Evolutionary conservation across 192 early-diverging fungal genomes (phyloP).

Genomic region (Phlyctochytrium arcticum): DNA sequence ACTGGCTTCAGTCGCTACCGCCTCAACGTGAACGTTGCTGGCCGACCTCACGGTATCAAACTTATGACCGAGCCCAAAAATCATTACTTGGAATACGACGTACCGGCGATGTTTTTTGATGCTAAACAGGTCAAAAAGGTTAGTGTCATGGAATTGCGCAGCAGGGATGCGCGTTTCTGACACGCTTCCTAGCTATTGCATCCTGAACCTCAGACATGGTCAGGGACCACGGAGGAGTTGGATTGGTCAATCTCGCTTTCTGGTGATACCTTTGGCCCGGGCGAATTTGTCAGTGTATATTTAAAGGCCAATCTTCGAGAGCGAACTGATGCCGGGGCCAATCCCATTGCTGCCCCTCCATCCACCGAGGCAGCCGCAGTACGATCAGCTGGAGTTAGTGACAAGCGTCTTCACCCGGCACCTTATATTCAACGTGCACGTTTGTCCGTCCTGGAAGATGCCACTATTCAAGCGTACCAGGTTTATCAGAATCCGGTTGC

Average conservation of each 20-base stretch:
- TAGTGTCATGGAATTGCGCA: not conserved
- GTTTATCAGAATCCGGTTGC: conserved; percentile 6
- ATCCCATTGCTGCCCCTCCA: conserved; percentile 1
- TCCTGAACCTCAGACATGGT: conserved; percentile 18
- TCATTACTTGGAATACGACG: conserved; percentile 14
- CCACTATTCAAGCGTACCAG: conserved; percentile 1
- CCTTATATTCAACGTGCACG: conserved; percentile 18
- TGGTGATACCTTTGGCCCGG: not conserved
- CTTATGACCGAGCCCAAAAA: conserved; percentile 1
- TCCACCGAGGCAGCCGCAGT: conserved; percentile 12
- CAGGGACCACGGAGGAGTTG: conserved; percentile 16
- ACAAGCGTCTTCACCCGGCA: not conserved
- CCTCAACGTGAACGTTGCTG: conserved; percentile 7
- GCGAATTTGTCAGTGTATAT: conserved; percentile 13
- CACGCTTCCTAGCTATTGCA: conserved; percentile 5
- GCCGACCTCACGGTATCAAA: conserved; percentile 16
- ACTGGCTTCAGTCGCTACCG: conserved; percentile 21
- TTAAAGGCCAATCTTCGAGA: not conserved
- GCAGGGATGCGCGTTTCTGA: not conserved
- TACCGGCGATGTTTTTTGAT: conserved; percentile 13
- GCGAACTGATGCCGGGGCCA: conserved; percentile 6
- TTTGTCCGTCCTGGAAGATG: conserved; percentile 16
- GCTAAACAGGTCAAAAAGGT: conserved; percentile 8
- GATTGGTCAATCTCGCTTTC: conserved; percentile 22
- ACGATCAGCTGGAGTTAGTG: too few species aligned